phyloP scores from a whole-genome alignment of 202 grass and related monocot species.

The Panicum hallii region DNA sequence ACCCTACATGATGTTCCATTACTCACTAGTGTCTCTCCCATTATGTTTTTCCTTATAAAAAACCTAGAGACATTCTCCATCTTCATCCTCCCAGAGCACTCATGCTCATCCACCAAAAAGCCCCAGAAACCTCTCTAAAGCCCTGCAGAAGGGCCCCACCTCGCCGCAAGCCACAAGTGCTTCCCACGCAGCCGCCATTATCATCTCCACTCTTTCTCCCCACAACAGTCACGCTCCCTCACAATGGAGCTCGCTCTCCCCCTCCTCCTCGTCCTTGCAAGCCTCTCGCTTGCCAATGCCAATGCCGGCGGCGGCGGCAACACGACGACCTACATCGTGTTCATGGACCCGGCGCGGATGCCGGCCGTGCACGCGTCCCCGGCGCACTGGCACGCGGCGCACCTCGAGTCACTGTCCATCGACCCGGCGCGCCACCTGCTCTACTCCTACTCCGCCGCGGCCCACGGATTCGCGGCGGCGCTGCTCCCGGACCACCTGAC shows the following conservation, averaged over 20 bases:
- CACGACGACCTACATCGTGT: constrained; percentile 84
- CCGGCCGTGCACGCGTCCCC: constrained; percentile 60
- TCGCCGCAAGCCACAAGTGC: constrained; percentile 2
- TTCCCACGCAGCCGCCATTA: constrained; percentile 39
- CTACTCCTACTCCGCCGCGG: constrained; percentile 77
- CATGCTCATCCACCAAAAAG: constrained; percentile 25
- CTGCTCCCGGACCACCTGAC: constrained; percentile 63
- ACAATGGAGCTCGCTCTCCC: constrained; percentile 36
- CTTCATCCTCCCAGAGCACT: neutral
- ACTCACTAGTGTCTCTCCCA: neutral
- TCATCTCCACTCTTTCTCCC: constrained; percentile 30
- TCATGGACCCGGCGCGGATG: constrained; percentile 67
- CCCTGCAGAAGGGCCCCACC: constrained; percentile 38
- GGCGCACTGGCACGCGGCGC: constrained; percentile 71
- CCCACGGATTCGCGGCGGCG: constrained; percentile 76
- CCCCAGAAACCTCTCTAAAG: constrained; percentile 32
- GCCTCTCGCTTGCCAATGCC: constrained; percentile 20
- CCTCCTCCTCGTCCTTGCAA: constrained; percentile 39
- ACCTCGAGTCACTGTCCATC: constrained; percentile 79
- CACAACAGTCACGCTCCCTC: constrained; percentile 2
- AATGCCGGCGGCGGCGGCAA: neutral
- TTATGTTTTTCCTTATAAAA: neutral
- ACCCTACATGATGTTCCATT: neutral
- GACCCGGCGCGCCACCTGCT: constrained; percentile 67
- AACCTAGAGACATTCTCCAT: neutral